A percentile compares a stretch with the other conserved stretches of the same genome.
Conservation (phyloP, 208 protist species). For the Wallacemonas collosoma region DNA sequence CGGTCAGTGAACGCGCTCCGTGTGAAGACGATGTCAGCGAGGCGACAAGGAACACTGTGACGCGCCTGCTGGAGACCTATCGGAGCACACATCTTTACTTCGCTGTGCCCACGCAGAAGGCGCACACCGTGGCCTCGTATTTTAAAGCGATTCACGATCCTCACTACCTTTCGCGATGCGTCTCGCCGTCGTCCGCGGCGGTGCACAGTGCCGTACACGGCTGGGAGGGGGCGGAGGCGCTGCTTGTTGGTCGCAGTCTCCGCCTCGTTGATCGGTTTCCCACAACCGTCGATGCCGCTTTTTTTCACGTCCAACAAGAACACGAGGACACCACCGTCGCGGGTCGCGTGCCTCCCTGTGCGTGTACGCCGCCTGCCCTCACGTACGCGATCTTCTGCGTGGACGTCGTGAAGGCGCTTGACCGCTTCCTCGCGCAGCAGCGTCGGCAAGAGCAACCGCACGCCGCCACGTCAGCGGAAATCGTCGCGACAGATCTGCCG, state of each 20-base stretch:
- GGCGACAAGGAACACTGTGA: neutral
- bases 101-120: constrained; percentile 43
- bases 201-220: constrained; percentile 10
- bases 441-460: neutral
- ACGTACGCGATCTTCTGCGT: constrained; percentile 7
- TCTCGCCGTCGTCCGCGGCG: neutral
- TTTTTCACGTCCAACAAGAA: constrained; percentile 34
- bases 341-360: neutral
- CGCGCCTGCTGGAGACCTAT: neutral
- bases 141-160: constrained; percentile 66
- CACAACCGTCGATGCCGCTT: constrained; percentile 50
- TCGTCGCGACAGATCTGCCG: constrained; percentile 44
- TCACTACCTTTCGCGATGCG: constrained; percentile 34
- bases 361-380: neutral
- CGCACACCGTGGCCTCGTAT: constrained; percentile 37
- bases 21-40: neutral
- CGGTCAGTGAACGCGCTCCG: neutral
- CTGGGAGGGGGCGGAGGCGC: constrained; percentile 39
- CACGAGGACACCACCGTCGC: neutral
- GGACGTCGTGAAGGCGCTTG: constrained; percentile 13
- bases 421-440: constrained; percentile 5
- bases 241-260: constrained; percentile 61
- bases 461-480: neutral
- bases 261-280: constrained; percentile 59
- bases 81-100: constrained; percentile 33